These are phyloP conservation scores for Pseudotsuga menziesii DNA, from an alignment of 75 land plant genomes.

Conservation along the genomic window DNA sequence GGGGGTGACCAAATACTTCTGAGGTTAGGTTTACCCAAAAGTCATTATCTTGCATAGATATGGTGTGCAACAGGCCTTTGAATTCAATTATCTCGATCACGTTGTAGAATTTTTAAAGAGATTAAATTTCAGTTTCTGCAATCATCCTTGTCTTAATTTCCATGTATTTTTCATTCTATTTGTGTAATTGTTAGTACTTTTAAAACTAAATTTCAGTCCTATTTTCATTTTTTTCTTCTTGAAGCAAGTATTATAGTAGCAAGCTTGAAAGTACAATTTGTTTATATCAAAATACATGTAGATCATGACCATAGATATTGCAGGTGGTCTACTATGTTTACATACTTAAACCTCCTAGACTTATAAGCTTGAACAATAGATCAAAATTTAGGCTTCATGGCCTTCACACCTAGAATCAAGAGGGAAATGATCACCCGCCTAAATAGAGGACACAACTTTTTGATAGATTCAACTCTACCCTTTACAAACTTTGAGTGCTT, in stretches of 20 bases:
- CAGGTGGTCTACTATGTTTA: too few species aligned
- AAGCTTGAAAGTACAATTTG: too few species aligned
- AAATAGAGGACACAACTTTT: neutral
- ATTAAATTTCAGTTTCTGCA: slow-evolving; percentile 46
- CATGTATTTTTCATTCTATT: neutral
- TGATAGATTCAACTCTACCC: neutral
- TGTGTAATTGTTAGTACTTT: too few species aligned
- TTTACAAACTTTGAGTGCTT: neutral
- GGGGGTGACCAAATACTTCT: slow-evolving; percentile 55
- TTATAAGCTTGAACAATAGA: too few species aligned
- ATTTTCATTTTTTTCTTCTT: too few species aligned
- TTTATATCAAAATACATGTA: too few species aligned
- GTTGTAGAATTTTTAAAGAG: slow-evolving; percentile 61
- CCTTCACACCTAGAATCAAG: neutral
- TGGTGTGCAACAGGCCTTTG: slow-evolving; percentile 79
- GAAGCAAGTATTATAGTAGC: too few species aligned
- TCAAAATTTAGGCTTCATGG: too few species aligned
- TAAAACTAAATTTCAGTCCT: too few species aligned
- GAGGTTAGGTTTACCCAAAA: slow-evolving; percentile 47
- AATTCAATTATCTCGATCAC: slow-evolving; percentile 70
- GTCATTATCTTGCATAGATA: slow-evolving; percentile 71
- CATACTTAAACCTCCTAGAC: too few species aligned
- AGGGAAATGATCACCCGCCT: neutral
- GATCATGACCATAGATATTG: too few species aligned
- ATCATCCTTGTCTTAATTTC: slow-evolving; percentile 62